Conservation (phyloP, 352 stramenopile species). For the Phytophthora megakarya region DNA sequence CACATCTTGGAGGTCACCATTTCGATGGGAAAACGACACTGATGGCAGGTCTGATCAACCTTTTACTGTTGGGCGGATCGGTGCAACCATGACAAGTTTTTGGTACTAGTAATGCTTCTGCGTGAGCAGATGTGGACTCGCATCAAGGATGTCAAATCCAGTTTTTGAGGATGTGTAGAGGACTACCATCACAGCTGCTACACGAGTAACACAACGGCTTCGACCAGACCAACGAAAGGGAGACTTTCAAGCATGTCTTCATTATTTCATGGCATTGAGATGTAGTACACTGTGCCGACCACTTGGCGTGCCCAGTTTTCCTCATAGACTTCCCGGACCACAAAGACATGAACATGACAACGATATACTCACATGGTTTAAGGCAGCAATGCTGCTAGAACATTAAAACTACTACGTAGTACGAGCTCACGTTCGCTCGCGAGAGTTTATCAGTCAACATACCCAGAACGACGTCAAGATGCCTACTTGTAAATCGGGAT, state of each 20-base stretch:
- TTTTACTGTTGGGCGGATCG: constrained; percentile 14
- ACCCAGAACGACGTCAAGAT: not conserved
- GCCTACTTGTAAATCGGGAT: constrained; percentile 35
- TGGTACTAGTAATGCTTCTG: not conserved
- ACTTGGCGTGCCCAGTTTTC: too few species aligned
- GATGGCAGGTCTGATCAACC: too few species aligned
- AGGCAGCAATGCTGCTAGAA: not conserved
- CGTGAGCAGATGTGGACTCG: constrained; percentile 10
- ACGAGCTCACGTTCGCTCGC: not conserved
- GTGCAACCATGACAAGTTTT: not conserved
- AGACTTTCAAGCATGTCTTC: not conserved
- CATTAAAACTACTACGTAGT: not conserved
- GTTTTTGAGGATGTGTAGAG: not conserved
- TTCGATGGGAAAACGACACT: constrained; percentile 3
- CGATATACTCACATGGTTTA: not conserved
- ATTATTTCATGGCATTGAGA: too few species aligned
- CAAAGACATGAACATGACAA: not conserved
- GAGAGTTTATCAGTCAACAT: not conserved
- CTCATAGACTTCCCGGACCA: too few species aligned
- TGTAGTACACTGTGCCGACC: too few species aligned
- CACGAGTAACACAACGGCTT: not conserved
- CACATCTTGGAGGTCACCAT: not conserved
- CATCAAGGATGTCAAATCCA: not conserved
- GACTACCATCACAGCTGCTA: not conserved
- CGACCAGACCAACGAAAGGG: not conserved